A percentile compares a stretch with the other conserved stretches of the same genome.
Evolutionary conservation across 2,329 filamentous ascomycete species (phyloP).

Genomic region (Dactylellina drechsleri): DNA sequence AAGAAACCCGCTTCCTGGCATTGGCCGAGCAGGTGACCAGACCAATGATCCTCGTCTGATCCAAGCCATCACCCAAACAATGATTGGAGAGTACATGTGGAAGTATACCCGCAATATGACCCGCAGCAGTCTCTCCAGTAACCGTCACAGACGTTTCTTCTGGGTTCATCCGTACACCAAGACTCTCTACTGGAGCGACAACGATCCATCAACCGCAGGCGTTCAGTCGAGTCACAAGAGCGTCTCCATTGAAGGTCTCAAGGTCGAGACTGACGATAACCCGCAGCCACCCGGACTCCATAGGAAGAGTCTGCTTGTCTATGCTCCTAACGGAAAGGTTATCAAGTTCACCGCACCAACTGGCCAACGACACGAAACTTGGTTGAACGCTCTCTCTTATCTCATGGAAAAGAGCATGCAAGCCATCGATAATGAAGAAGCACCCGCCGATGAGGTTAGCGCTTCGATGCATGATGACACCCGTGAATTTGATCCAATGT

Average conservation of each 20-base stretch:
- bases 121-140: slow-evolving; percentile 86
- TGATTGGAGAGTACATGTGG: slow-evolving; percentile 99
- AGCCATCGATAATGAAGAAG: slow-evolving; percentile 66
- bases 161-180: slow-evolving; percentile 99
- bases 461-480: slow-evolving; percentile 66
- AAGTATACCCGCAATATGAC: slow-evolving; percentile 97
- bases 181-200: slow-evolving; percentile 95
- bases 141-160: slow-evolving; percentile 93
- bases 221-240: slow-evolving; percentile 80
- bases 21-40: slow-evolving; percentile 40
- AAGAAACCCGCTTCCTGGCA: slow-evolving; percentile 62
- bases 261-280: slow-evolving; percentile 93
- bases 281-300: slow-evolving; percentile 93
- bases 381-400: slow-evolving; percentile 97
- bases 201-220: slow-evolving; percentile 82
- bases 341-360: slow-evolving; percentile 96
- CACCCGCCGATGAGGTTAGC: slow-evolving; percentile 61
- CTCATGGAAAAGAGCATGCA: slow-evolving; percentile 79
- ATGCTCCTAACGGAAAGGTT: slow-evolving; percentile 80
- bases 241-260: slow-evolving; percentile 89
- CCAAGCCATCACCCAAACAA: slow-evolving; percentile 97
- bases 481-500: slow-evolving; percentile 82
- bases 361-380: slow-evolving; percentile 93
- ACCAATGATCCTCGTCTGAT: slow-evolving; percentile 96
- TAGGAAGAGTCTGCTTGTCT: slow-evolving; percentile 88